Base-by-base conservation (phyloP, 2,329 filamentous ascomycete species). In the Sordariomycetes sp. region DNA sequence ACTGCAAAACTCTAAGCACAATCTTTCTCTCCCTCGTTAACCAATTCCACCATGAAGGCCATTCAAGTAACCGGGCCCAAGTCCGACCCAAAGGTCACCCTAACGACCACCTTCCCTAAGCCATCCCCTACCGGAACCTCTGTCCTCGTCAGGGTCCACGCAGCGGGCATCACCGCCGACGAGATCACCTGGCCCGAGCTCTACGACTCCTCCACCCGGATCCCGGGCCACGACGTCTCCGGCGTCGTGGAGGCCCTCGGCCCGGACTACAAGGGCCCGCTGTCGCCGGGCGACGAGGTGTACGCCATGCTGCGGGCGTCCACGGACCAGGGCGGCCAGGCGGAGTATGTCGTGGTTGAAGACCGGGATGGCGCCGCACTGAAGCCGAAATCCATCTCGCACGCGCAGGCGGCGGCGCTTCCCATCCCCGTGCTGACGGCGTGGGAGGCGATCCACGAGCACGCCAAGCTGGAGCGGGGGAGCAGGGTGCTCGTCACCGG, bases 221-320 rank as follows among this genome's bases (percentile, higher is more conserved):
- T 73, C 14, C 71, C 71, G 0, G 71, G 71, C 0, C 70, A 71
- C 51, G 71, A 73, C 28, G 59, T 73, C 20, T 71, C 71, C 2
- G 71, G 71, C 22, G 59, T 62, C 5, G 59, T 73, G n/a, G 60
- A 57, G 1, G 62, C 60, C 0, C 54, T 72, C 1, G 67, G 67
- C 0, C 62, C 66, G 0, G 46, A 51, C 1, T 67, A 68, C 60
- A 28, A 43, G 5, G 67, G 67, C 2, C 18, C 60, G 1, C 22
- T 63, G 3, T 10, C 20, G 0, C 22, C 63, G 11, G 61, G 63
- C 16, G 63, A 69, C 7, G 59, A 60, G 10, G 66, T 70, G 4
- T 69, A 64, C 55, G 65, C 62, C n/a, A 67, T 70, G 63, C 62
- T 68, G 3, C 50, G 59, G 12, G 60, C 65, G n/a, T 57, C 63